Conservation (phyloP, 768 basidiomycete species). For the Boletus rex-veris region DNA sequence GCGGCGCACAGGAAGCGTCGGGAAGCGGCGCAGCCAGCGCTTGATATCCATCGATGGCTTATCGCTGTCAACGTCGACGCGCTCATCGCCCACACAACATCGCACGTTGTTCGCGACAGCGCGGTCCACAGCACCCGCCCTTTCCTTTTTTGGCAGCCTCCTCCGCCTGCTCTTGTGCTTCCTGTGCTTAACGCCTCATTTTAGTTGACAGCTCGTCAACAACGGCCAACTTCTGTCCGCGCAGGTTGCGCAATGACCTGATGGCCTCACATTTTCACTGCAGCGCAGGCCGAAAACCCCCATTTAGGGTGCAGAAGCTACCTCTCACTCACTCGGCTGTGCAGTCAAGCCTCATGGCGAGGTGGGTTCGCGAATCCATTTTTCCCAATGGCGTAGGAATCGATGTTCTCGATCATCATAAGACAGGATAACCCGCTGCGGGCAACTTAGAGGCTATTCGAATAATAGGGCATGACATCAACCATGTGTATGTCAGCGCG, state of each 20-base stretch:
- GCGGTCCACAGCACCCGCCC: no score
- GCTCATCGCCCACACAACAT: slow-evolving; percentile 6
- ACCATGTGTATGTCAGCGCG: no score
- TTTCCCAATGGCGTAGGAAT: neutral
- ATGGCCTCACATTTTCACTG: no score
- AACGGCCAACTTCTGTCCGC: neutral
- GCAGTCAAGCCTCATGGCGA: neutral
- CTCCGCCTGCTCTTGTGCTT: no score
- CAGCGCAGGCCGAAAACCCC: no score
- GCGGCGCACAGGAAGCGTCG: slow-evolving; percentile 19
- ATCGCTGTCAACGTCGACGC: slow-evolving; percentile 11
- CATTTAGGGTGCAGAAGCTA: no score
- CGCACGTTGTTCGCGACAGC: slow-evolving; percentile 13
- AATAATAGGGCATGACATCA: no score
- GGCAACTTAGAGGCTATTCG: neutral
- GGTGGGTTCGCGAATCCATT: no score
- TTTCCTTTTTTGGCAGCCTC: no score
- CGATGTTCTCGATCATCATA: neutral
- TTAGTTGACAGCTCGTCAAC: neutral
- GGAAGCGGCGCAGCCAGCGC: slow-evolving; percentile 8
- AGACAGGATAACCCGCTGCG: neutral
- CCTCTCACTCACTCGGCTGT: neutral
- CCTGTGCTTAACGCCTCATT: neutral
- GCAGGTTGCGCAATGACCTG: neutral
- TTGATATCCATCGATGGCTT: slow-evolving; percentile 14